Base-by-base conservation (phyloP, 148 eudicot genomes). In the Amaranthus cruentus region DNA sequence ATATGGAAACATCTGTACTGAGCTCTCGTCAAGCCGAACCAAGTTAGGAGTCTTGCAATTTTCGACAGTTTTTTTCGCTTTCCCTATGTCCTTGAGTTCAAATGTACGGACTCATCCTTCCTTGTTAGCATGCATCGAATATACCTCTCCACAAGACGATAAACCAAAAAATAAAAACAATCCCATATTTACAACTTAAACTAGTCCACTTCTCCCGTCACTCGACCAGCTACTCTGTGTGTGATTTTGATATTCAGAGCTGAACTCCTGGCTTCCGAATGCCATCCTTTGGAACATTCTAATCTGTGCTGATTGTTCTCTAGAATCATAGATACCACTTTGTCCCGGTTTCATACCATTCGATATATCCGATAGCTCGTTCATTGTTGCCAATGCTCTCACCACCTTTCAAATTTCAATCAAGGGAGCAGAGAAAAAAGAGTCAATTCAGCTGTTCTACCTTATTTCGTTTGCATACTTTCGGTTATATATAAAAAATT, bases 271-370 rank as follows among this genome's bases (percentile, higher is more conserved):
- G 86, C 93, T 91, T 73, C 91, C 96, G 69, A 91, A 95, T 3
- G 97, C 96, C 98, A 91, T 88, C 78, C 93, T 84, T 69, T 85
- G 96, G 76, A 95, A 91, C 85, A 86, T 77, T 87, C 87, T 86
- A 75, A 95, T 95, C 76, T 95, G 89, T 7, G 92, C 93, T 8
- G 96, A 95, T 54, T 95, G 97, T 81, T 95, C 89, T 83, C 92
- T 88, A 6, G 97, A 88, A 60, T 84, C 79, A 43, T 70, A 82
- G 62, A 90, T 82, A 75, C 82, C 88, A 62, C 98, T 95, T 69
- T 95, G 90, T 12, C 98, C 98, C 4, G 97, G 97, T 82, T 84
- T 91, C 85, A 95, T 82, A 18, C 98, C 98, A n/a, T 95, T 95
- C 18, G 88, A 82, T 73, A 95, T 64, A 78, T 95, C 98, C 7